phyloP scores from a whole-genome alignment of 805 yeast species.

The Myxozyma lipomycoides region DNA sequence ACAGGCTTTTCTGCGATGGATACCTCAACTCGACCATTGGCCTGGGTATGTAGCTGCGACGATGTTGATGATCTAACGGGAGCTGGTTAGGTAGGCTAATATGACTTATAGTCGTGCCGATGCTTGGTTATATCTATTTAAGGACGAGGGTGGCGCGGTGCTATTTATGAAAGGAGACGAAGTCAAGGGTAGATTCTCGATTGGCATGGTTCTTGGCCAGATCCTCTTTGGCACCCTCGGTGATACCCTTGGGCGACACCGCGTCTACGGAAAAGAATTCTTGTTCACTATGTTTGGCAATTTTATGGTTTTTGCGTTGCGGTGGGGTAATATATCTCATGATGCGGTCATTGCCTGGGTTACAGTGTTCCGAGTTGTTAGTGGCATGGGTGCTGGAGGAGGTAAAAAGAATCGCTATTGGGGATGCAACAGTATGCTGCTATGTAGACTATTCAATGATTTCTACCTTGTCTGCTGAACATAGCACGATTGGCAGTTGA shows the following conservation, averaged over 20 bases:
- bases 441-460: no score
- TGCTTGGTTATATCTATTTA: conserved; percentile 1
- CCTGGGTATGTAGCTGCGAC: not conserved
- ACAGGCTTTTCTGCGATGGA: conserved; percentile 1
- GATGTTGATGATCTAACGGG: not conserved
- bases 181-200: conserved; percentile 33
- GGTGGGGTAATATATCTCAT: not conserved
- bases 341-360: conserved; percentile 49
- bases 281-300: conserved; percentile 78
- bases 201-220: conserved; percentile 90
- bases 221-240: conserved; percentile 75
- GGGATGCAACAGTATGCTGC: no score
- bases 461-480: no score
- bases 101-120: not conserved
- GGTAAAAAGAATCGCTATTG: no score
- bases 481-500: no score
- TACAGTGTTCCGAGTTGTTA: conserved; percentile 69
- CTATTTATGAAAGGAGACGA: not conserved
- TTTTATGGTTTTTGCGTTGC: conserved; percentile 35
- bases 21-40: conserved; percentile 1
- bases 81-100: no score
- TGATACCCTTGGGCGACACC: conserved; percentile 78
- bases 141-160: not conserved
- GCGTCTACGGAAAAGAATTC: conserved; percentile 78
- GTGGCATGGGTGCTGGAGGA: no score